Percentiles rank a stretch among this genome's conserved stretches.
These are phyloP conservation scores for Cardamine resedifolia DNA, from an alignment of 345 rosid species.

Conservation along the genomic window DNA sequence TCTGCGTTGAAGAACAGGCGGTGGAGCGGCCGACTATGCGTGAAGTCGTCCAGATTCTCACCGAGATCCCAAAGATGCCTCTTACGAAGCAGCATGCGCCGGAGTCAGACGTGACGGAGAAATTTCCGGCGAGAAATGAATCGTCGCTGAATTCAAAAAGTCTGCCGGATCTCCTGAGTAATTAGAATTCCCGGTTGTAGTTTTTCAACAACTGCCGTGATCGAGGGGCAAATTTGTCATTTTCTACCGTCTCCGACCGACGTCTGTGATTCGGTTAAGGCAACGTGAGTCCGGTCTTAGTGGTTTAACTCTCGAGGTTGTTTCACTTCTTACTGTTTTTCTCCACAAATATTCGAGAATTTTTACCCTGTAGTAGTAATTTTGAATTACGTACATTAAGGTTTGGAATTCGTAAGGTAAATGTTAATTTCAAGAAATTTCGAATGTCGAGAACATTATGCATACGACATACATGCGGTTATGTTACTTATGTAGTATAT, in stretches of 20 bases:
- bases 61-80: slow-evolving; percentile 68
- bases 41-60: slow-evolving; percentile 88
- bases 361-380: neutral
- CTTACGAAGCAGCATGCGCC: slow-evolving; percentile 34
- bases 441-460: neutral
- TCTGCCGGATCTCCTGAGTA: neutral
- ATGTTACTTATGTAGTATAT: neutral
- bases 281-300: neutral
- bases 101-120: slow-evolving; percentile 38
- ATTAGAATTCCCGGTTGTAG: neutral
- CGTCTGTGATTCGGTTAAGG: neutral
- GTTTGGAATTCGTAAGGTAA: neutral
- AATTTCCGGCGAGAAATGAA: slow-evolving; percentile 7
- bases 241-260: neutral
- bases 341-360: neutral
- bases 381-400: neutral
- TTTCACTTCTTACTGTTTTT: neutral
- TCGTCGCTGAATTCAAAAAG: too few relatives aligned
- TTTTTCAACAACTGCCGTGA: neutral
- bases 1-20: slow-evolving; percentile 93
- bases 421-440: neutral
- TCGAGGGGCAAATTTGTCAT: slow-evolving; percentile 1
- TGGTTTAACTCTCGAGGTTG: neutral
- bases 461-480: neutral
- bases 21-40: slow-evolving; percentile 90